Conservation (phyloP, 345 rosid species). For the Pistacia atlantica region DNA sequence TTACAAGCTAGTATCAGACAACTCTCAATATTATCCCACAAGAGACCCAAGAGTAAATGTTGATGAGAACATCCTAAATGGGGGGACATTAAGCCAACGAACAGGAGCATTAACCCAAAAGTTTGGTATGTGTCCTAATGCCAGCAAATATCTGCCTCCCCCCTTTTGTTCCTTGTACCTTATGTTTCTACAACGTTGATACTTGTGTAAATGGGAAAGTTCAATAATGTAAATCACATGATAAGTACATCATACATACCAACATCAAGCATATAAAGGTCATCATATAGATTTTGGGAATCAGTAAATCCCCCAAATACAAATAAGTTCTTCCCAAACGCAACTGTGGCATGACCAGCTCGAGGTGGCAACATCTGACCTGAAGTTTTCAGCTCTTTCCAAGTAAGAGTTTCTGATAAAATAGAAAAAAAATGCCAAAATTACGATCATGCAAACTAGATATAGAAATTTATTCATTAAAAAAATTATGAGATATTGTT, state of each 20-base stretch:
- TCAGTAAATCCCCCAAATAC: constrained; percentile 98
- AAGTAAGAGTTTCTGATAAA: constrained; percentile 70
- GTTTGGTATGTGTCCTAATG: background rate
- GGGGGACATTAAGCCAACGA: background rate
- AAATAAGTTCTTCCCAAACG: constrained; percentile 82
- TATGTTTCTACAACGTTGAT: background rate
- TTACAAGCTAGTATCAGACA: too few relatives aligned
- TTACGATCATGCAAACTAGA: constrained; percentile 13
- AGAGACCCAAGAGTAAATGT: background rate
- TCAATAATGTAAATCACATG: constrained; percentile 5
- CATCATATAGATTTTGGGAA: constrained; percentile 90
- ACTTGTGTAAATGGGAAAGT: background rate
- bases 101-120: background rate
- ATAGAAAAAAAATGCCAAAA: constrained; percentile 15
- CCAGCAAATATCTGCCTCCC: background rate
- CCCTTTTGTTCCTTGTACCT: background rate
- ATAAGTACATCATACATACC: constrained; percentile 53
- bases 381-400: constrained; percentile 81
- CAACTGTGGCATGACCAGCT: constrained; percentile 91
- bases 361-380: constrained; percentile 90
- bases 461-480: background rate
- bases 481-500: background rate
- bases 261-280: constrained; percentile 78
- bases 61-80: background rate
- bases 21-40: too few relatives aligned